Conservation (phyloP, 2,329 filamentous ascomycete genomes). For the Fusarium xylarioides region DNA sequence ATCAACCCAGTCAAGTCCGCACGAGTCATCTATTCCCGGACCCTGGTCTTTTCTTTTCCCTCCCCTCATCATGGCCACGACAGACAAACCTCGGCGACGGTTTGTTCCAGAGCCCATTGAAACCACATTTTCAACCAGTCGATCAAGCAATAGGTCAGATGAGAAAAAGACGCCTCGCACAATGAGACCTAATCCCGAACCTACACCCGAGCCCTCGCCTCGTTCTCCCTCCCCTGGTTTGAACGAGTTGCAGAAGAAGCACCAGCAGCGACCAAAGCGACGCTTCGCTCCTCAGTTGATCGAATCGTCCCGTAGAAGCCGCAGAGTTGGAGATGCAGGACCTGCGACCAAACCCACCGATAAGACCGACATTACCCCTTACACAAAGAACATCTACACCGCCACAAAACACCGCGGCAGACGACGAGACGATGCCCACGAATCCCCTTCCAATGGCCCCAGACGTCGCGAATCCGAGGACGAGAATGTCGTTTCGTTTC, state of each 20-base stretch:
- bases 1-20: constrained; percentile 27
- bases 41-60: constrained; percentile 43
- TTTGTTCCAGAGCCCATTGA: constrained; percentile 78
- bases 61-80: constrained; percentile 53
- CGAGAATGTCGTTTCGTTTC: constrained; percentile 77
- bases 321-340: constrained; percentile 70
- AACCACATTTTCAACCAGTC: constrained; percentile 71
- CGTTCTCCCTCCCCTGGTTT: constrained; percentile 57
- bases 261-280: constrained; percentile 54
- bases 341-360: constrained; percentile 71
- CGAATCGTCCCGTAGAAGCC: constrained; percentile 78
- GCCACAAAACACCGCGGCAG: constrained; percentile 52
- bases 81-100: constrained; percentile 60
- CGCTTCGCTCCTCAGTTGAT: constrained; percentile 82
- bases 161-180: constrained; percentile 35
- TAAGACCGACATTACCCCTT: constrained; percentile 76
- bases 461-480: constrained; percentile 75
- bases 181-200: constrained; percentile 64
- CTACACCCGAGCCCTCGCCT: constrained; percentile 63
- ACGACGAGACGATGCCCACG: constrained; percentile 36
- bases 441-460: constrained; percentile 15
- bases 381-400: constrained; percentile 69
- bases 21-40: constrained; percentile 30
- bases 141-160: constrained; percentile 51
- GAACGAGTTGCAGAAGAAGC: constrained; percentile 51